A percentile compares a stretch with the other conserved stretches of the same genome.
These are phyloP conservation scores for Metarhizium anisopliae DNA, from an alignment of 2,329 filamentous ascomycete species.

Conservation along the genomic window DNA sequence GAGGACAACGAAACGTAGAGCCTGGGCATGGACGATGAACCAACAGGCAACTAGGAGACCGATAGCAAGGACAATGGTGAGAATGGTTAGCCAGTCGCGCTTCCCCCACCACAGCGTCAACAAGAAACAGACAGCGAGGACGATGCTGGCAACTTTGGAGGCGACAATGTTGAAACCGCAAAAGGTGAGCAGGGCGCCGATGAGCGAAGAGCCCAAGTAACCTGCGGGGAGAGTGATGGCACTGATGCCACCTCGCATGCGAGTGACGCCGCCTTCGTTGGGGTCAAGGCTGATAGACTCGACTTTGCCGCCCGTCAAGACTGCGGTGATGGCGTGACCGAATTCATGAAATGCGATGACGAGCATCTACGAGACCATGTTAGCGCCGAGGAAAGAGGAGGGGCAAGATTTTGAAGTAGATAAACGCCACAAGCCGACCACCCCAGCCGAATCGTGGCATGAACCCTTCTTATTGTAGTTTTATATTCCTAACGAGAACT, in stretches of 20 bases:
- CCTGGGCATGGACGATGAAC: conserved; percentile 71
- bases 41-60: conserved; percentile 65
- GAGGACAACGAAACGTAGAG: conserved; percentile 64
- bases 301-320: conserved; percentile 64
- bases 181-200: conserved; percentile 69
- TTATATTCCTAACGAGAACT: no score
- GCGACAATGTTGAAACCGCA: conserved; percentile 76
- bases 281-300: conserved; percentile 68
- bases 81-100: conserved; percentile 67
- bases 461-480: no score
- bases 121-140: conserved; percentile 64
- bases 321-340: conserved; percentile 63
- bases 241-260: conserved; percentile 63
- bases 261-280: conserved; percentile 70
- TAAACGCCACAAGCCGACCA: not conserved
- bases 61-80: conserved; percentile 60
- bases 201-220: conserved; percentile 68
- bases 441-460: no score
- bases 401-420: not conserved
- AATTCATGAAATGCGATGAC: conserved; percentile 80
- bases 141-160: conserved; percentile 68
- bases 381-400: not conserved
- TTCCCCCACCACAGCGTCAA: conserved; percentile 78
- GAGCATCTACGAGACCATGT: conserved; percentile 49
- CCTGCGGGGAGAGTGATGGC: conserved; percentile 68